Conservation (phyloP, 2,329 filamentous ascomycete genomes). For the Fusarium nodosum region DNA sequence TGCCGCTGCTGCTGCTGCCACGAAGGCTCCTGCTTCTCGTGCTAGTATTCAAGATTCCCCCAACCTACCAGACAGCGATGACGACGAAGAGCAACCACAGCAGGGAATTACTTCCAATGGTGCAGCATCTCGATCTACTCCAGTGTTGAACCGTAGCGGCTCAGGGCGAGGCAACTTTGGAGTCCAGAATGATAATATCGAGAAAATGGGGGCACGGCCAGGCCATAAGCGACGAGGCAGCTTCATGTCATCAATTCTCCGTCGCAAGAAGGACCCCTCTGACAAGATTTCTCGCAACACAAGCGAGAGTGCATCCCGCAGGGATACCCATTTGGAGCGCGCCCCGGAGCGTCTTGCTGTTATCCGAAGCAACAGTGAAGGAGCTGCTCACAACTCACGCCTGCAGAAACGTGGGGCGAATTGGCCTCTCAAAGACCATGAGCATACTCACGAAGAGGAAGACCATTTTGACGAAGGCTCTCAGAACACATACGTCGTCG, state of each 20-base stretch:
- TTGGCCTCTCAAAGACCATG: slow-evolving; percentile 54
- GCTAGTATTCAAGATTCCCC: slow-evolving; percentile 67
- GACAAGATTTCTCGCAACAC: slow-evolving; percentile 68
- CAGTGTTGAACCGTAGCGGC: slow-evolving; percentile 57
- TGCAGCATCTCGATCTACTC: slow-evolving; percentile 40
- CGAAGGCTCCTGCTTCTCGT: slow-evolving; percentile 58
- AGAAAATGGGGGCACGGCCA: slow-evolving; percentile 46
- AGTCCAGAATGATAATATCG: slow-evolving; percentile 38
- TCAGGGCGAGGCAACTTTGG: slow-evolving; percentile 58
- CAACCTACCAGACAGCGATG: slow-evolving; percentile 72
- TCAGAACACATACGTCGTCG: slow-evolving; percentile 46
- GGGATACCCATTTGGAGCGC: slow-evolving; percentile 73
- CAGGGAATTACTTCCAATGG: slow-evolving; percentile 17
- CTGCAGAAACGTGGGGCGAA: slow-evolving; percentile 50
- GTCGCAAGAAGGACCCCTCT: slow-evolving; percentile 68
- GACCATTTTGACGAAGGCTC: slow-evolving; percentile 46
- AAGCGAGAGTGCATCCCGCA: slow-evolving; percentile 70
- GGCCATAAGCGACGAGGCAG: slow-evolving; percentile 60
- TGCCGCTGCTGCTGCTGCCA: slow-evolving; percentile 55
- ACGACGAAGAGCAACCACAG: slow-evolving; percentile 59
- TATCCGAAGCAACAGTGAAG: slow-evolving; percentile 57
- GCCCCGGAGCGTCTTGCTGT: slow-evolving; percentile 66
- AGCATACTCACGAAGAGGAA: slow-evolving; percentile 52
- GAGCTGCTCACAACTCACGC: slow-evolving; percentile 38
- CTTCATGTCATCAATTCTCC: slow-evolving; percentile 71